Conservation (phyloP, 768 basidiomycete species). For the Mycena rosella region DNA sequence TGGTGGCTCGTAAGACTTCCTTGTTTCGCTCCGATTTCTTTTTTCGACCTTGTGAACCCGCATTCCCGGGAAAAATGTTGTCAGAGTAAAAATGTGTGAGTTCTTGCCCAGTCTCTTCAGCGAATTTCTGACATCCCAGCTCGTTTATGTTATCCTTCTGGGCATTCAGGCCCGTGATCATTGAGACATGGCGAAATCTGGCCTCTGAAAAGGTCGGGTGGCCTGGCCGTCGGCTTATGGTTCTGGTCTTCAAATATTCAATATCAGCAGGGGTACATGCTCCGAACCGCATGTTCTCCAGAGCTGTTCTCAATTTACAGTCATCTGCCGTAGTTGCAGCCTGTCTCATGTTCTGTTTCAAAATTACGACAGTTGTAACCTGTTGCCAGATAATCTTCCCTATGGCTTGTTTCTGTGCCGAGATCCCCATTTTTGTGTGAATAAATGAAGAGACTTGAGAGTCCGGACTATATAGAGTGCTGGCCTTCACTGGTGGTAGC, state of each 20-base stretch:
- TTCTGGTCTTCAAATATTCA: slow-evolving; percentile 44
- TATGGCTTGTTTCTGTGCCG: not conserved
- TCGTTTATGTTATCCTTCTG: too few species aligned
- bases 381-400: not conserved
- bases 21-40: not conserved
- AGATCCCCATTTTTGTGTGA: too few species aligned
- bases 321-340: slow-evolving; percentile 34
- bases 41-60: not conserved
- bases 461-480: not conserved
- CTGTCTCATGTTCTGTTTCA: not conserved
- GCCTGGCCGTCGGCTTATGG: slow-evolving; percentile 16
- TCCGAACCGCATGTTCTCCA: slow-evolving; percentile 57
- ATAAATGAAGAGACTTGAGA: too few species aligned
- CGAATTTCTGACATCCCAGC: too few species aligned
- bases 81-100: not conserved
- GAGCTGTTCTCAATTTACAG: slow-evolving; percentile 41
- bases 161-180: too few species aligned
- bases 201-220: too few species aligned
- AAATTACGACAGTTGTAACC: not conserved
- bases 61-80: slow-evolving; percentile 28
- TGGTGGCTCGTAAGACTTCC: not conserved
- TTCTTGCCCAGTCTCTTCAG: too few species aligned
- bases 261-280: slow-evolving; percentile 54
- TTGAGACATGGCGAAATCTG: too few species aligned
- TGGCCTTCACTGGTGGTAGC: not conserved